A percentile compares a stretch with the other conserved stretches of the same genome.
These are phyloP conservation scores for Dryas octopetala DNA, from an alignment of 306 rosid genomes.

Conservation along the genomic window DNA sequence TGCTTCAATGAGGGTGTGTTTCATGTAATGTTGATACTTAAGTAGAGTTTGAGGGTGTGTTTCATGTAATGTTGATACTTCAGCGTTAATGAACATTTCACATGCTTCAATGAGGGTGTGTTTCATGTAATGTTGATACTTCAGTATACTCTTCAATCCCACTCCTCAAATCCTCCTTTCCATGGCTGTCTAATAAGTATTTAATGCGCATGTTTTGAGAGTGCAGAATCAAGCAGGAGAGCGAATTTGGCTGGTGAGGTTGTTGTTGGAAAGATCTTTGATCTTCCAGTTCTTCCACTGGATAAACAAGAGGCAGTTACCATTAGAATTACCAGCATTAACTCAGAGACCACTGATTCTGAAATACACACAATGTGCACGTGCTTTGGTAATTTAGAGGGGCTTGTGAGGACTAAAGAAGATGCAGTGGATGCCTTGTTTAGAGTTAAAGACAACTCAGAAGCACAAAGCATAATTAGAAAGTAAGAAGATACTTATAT, in stretches of 20 bases:
- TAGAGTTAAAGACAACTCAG: neutral
- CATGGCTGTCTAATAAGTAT: slow-evolving; percentile 3
- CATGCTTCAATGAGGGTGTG: slow-evolving; percentile 7
- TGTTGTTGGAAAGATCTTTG: neutral
- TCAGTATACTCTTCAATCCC: neutral
- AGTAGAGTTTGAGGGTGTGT: neutral
- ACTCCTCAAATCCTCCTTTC: neutral
- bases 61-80: no score
- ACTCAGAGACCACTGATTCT: slow-evolving; percentile 18
- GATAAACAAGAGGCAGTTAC: slow-evolving; percentile 9
- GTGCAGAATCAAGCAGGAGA: slow-evolving; percentile 8
- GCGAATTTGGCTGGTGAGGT: slow-evolving; percentile 7
- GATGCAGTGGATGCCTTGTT: slow-evolving; percentile 25
- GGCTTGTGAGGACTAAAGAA: slow-evolving; percentile 24
- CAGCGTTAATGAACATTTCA: slow-evolving; percentile 7
- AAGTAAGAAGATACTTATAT: slow-evolving; percentile 18
- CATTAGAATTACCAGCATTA: slow-evolving; percentile 21
- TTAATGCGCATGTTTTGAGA: slow-evolving; percentile 12
- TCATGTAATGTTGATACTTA: neutral
- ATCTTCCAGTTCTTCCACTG: neutral
- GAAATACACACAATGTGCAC: slow-evolving; percentile 23
- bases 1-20: slow-evolving; percentile 6
- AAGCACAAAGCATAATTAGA: slow-evolving; percentile 8
- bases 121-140: neutral
- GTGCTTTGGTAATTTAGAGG: slow-evolving; percentile 18